Evolutionary conservation across 805 yeast genomes (phyloP), one percentile per base, ranked within the genome.

Genomic region (Saturnispora zaruensis): DNA sequence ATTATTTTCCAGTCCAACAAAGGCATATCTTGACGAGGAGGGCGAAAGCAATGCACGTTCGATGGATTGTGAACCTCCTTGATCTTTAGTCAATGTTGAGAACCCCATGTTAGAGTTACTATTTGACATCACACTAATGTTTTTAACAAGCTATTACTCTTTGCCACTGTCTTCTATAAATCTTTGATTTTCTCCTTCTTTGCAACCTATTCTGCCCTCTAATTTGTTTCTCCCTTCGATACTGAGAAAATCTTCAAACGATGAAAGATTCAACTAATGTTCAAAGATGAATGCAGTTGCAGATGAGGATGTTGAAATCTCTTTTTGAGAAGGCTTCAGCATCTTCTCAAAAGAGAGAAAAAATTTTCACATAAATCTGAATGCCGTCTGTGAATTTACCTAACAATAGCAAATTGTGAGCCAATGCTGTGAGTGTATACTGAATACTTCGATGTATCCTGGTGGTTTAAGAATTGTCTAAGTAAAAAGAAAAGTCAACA

Each of bases 1-100:
- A 4, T 18, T 24, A 18, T 8, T 16, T 13, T 37, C 45, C n/a
- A 28, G 13, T 18, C 24, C 18, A 14, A 28, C 65, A 52, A 65
- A 65, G 3, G 68, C 68, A 52, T 65, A 65, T 34, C 68, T 55
- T 11, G 68, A 65, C 9, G 72, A 70, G 3, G 74, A 71, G 3
- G 75, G 74, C 0, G 74, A 69, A 25, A 71, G 49, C n/a, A 71
- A 57, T 5, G 73, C 73, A 64, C 67, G 65, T 18, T 68, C 60
- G n/a, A 43, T 34, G 11, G 45, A 43, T 14, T 30, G 42, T 2
- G 14, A 14, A 18, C 23, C 26, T 23, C 42, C 28, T 18, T 38
- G 28, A 11, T 13, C 42, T 21, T n/a, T 21, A 13, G 8, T 25
- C 21, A 38, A 18, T 37, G 42, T 7, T 44, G 41, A 14, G 23